phyloP scores from a whole-genome alignment of 306 rosid species.

The Gynostemma pentaphyllum region DNA sequence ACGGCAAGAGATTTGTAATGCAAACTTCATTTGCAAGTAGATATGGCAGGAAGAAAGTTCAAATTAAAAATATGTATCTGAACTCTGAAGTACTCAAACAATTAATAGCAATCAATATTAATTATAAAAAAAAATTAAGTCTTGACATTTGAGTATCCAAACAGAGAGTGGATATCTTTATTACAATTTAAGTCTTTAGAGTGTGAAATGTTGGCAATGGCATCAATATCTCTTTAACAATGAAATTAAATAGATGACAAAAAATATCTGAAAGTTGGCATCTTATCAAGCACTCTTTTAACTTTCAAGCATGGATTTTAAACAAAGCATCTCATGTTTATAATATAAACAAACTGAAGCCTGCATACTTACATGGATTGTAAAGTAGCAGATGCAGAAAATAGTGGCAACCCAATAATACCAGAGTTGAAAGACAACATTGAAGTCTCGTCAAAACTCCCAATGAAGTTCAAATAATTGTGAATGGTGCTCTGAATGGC shows the following conservation, averaged over 20 bases:
- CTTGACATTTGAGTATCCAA: not conserved
- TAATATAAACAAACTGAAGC: not conserved
- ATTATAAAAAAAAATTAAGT: not conserved
- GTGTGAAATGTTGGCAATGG: not conserved
- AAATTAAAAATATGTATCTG: not conserved
- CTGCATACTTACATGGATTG: conserved; percentile 49
- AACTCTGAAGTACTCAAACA: not conserved
- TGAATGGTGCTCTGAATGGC: conserved; percentile 35
- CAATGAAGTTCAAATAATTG: conserved; percentile 48
- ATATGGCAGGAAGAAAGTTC: not conserved
- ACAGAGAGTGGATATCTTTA: too few relatives aligned
- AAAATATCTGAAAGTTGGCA: too few relatives aligned
- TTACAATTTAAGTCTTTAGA: too few relatives aligned
- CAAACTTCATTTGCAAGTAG: not conserved
- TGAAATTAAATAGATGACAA: not conserved
- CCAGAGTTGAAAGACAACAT: conserved; percentile 22
- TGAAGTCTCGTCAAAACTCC: conserved; percentile 42
- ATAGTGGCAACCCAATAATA: conserved; percentile 49
- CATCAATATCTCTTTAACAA: not conserved
- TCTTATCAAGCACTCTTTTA: too few relatives aligned
- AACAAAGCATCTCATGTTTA: too few relatives aligned
- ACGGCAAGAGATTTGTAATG: not conserved
- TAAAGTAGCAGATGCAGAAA: conserved; percentile 61
- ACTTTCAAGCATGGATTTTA: too few relatives aligned
- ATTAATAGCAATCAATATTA: too few relatives aligned